A percentile compares a stretch with the other conserved stretches of the same genome.
Evolutionary conservation across 306 rosid genomes (phyloP).

Genomic region (Acacia confusa): DNA sequence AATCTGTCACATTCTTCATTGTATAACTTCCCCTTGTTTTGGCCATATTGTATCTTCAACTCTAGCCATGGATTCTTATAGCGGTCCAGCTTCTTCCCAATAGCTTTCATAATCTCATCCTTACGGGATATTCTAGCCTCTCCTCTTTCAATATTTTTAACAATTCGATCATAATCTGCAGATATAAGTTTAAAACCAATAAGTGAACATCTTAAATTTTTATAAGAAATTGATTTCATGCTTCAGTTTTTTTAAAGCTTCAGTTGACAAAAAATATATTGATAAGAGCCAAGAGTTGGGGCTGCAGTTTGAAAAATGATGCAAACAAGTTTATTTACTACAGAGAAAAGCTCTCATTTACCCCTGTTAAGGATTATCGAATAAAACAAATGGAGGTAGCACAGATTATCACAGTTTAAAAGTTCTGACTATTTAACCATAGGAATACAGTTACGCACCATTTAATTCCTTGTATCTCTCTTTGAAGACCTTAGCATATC

Average conservation of each 20-base stretch:
- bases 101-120: conserved; percentile 98
- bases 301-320: background rate
- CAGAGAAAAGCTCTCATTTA: background rate
- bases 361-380: background rate
- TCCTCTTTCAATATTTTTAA: conserved; percentile 97
- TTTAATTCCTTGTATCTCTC: conserved; percentile 93
- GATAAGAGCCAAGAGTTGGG: background rate
- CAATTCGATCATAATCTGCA: conserved; percentile 91
- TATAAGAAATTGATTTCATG: conserved; percentile 4
- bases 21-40: conserved; percentile 94
- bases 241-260: background rate
- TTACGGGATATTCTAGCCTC: conserved; percentile 96
- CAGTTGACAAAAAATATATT: conserved; percentile 5
- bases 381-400: background rate
- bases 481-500: conserved; percentile 83
- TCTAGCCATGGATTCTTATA: conserved; percentile 99
- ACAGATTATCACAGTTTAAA: background rate
- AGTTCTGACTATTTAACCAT: too few relatives aligned
- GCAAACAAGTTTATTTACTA: conserved; percentile 10
- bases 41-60: conserved; percentile 94
- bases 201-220: conserved; percentile 1
- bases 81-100: conserved; percentile 95
- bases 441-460: conserved; percentile 51
- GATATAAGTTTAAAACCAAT: conserved; percentile 1
- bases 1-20: conserved; percentile 99